Percentiles rank a stretch among this genome's conserved stretches.
Conservation (phyloP, 2,329 filamentous ascomycete species). For the Grosmannia huntii region DNA sequence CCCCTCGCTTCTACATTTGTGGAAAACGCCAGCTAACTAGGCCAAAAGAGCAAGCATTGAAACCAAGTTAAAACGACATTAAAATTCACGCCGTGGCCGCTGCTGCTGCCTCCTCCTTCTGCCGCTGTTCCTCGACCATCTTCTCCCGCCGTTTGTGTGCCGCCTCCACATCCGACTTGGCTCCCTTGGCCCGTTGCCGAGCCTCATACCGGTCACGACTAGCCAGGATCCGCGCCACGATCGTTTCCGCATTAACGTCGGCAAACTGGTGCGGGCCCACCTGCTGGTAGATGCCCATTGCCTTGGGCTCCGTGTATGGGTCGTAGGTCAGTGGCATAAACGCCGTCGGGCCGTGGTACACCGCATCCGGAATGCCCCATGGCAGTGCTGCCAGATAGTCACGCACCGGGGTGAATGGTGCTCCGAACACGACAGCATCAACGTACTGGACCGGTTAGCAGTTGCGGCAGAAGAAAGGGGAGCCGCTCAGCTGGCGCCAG, state of each 20-base stretch:
- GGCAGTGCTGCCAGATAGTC: slow-evolving; percentile 66
- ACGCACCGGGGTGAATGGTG: slow-evolving; percentile 75
- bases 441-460: slow-evolving; percentile 49
- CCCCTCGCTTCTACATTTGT: background rate
- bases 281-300: slow-evolving; percentile 72
- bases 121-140: slow-evolving; percentile 44
- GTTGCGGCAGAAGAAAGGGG: background rate
- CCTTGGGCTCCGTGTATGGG: slow-evolving; percentile 68
- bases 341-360: slow-evolving; percentile 93
- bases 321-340: slow-evolving; percentile 76
- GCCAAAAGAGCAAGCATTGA: background rate
- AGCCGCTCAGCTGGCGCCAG: background rate
- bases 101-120: slow-evolving; percentile 26
- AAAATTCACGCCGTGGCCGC: background rate
- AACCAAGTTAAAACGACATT: background rate
- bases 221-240: slow-evolving; percentile 80
- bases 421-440: slow-evolving; percentile 75
- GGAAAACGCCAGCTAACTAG: background rate
- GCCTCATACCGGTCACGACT: slow-evolving; percentile 83
- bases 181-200: slow-evolving; percentile 76
- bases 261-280: slow-evolving; percentile 67
- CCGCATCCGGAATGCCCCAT: slow-evolving; percentile 58
- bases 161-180: slow-evolving; percentile 69
- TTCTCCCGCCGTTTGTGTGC: slow-evolving; percentile 49
- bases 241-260: slow-evolving; percentile 82